These are phyloP conservation scores for Smittium culicis DNA, from an alignment of 371 early-diverging fungal species.

Conservation along the genomic window DNA sequence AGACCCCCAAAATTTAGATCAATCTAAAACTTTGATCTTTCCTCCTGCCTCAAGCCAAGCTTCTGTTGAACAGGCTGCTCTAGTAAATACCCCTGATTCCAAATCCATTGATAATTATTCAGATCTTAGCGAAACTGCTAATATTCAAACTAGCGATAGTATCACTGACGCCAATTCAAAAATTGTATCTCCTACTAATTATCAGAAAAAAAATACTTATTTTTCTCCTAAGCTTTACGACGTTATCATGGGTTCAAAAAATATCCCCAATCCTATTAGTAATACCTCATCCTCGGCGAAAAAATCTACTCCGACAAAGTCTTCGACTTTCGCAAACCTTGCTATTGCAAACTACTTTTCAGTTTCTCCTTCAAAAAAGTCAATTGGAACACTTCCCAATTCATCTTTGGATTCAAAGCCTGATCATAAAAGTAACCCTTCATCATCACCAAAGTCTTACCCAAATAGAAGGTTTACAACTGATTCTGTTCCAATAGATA, in stretches of 20 bases:
- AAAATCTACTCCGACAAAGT: not conserved
- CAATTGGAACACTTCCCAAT: not conserved
- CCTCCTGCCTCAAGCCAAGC: no score
- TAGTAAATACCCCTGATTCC: no score
- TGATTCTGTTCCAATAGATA: not conserved
- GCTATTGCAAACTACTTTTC: not conserved
- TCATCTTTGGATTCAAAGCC: not conserved
- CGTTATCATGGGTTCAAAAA: not conserved
- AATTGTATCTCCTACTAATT: no score
- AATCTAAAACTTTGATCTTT: no score
- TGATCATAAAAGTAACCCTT: not conserved
- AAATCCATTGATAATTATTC: no score
- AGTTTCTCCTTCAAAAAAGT: not conserved
- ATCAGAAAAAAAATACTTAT: not conserved
- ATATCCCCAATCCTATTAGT: not conserved
- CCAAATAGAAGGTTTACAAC: not conserved
- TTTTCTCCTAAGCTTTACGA: conserved; percentile 4
- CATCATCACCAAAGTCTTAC: not conserved
- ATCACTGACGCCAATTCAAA: no score
- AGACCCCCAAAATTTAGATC: no score
- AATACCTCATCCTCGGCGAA: not conserved
- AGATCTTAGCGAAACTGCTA: no score
- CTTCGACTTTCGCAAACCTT: not conserved
- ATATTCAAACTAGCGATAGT: no score
- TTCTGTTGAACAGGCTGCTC: no score